phyloP scores from a whole-genome alignment of 2,329 filamentous ascomycete species.

The Chlorencoelia australis region DNA sequence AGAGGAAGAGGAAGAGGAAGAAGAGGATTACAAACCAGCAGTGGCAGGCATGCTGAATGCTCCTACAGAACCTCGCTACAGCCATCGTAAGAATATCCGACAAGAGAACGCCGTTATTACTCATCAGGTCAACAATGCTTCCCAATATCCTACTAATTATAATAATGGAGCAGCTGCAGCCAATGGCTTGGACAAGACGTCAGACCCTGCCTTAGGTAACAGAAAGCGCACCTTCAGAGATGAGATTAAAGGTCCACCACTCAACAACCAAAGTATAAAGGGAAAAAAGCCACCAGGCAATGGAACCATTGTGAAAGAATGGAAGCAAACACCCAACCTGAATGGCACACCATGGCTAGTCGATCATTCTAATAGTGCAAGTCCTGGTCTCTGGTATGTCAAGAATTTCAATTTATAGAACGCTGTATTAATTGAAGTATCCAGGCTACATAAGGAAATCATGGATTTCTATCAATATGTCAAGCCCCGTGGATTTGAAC shows the following conservation, averaged over 20 bases:
- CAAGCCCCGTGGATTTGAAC: conserved; percentile 66
- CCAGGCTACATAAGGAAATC: conserved; percentile 79
- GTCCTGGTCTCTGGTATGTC: conserved; percentile 49
- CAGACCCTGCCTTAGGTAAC: conserved; percentile 43
- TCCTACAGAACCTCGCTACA: conserved; percentile 19
- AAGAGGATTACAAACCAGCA: conserved; percentile 6
- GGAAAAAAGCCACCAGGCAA: conserved; percentile 13
- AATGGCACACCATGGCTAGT: conserved; percentile 53
- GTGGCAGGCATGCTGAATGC: conserved; percentile 14
- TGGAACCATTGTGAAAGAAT: conserved; percentile 32
- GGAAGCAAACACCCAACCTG: conserved; percentile 28
- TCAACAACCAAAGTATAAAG: conserved; percentile 13
- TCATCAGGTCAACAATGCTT: not conserved
- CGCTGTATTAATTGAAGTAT: conserved; percentile 7
- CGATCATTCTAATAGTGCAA: conserved; percentile 43
- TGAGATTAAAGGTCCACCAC: conserved; percentile 37
- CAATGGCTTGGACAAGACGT: conserved; percentile 17
- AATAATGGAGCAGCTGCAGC: not conserved
- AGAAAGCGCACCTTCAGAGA: conserved; percentile 69
- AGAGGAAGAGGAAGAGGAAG: conserved; percentile 20
- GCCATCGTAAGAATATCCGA: not conserved
- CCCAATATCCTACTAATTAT: not conserved
- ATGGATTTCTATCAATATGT: conserved; percentile 83
- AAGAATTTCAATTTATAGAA: too few species aligned
- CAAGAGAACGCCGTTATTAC: not conserved